These are phyloP conservation scores for Daldinia vernicosa DNA, from an alignment of 495 filamentous ascomycete species.

Conservation along the genomic window DNA sequence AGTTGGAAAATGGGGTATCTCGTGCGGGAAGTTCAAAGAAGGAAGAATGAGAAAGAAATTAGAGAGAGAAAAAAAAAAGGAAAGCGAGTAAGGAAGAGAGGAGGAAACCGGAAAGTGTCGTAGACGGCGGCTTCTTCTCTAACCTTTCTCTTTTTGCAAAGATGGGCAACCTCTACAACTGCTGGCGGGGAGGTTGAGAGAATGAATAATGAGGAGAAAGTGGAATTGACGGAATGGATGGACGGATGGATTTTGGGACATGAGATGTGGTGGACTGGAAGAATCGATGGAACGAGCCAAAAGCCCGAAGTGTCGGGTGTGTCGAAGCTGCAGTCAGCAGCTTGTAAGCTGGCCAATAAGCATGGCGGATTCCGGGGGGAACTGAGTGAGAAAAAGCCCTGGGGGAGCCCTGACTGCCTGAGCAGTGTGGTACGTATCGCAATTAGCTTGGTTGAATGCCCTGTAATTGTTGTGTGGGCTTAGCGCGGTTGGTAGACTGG, in stretches of 20 bases:
- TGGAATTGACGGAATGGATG: slow-evolving; percentile 50
- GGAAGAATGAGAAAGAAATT: slow-evolving; percentile 29
- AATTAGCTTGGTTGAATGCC: slow-evolving; percentile 25
- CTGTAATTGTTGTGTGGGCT: slow-evolving; percentile 32
- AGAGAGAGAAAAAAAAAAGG: slow-evolving; percentile 30
- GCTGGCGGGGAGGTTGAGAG: slow-evolving; percentile 45
- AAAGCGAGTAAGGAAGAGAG: slow-evolving; percentile 42
- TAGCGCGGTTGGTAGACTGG: slow-evolving; percentile 39
- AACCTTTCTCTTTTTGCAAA: slow-evolving; percentile 43
- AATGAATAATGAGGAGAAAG: slow-evolving; percentile 51
- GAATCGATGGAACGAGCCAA: slow-evolving; percentile 43
- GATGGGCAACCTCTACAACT: slow-evolving; percentile 39
- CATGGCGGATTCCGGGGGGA: background rate
- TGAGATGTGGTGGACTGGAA: slow-evolving; percentile 38
- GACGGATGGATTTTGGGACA: slow-evolving; percentile 43
- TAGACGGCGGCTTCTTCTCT: slow-evolving; percentile 27
- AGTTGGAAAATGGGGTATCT: slow-evolving; percentile 41
- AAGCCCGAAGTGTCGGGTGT: slow-evolving; percentile 42
- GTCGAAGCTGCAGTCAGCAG: slow-evolving; percentile 41
- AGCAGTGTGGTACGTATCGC: slow-evolving; percentile 9
- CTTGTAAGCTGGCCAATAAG: slow-evolving; percentile 15
- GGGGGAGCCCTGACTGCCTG: slow-evolving; percentile 27
- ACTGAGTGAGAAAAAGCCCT: slow-evolving; percentile 22
- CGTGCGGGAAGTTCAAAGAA: slow-evolving; percentile 19
- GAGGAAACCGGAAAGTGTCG: slow-evolving; percentile 45